Evolutionary conservation across 345 rosid species (phyloP), one percentile per base, ranked within the genome.

Genomic region (Ceriops decandra): DNA sequence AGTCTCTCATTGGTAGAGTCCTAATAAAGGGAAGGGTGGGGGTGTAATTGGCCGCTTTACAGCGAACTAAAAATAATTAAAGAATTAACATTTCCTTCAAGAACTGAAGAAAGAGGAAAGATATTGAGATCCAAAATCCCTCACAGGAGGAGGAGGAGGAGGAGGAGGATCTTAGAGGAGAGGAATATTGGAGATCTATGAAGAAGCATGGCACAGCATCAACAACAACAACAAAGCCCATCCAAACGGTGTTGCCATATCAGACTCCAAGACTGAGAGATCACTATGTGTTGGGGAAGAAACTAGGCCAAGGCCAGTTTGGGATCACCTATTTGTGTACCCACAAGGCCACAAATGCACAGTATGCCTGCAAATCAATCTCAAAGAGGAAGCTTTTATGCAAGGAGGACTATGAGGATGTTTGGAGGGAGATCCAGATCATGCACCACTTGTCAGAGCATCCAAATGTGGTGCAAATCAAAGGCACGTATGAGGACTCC

Each of bases 371-470:
- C 84, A 93, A 93, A 74, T 93, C 98, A 26, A 93, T 93, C 71
- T 92, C 98, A 0, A 93, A 93, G 68, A 81, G 98, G 17, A 93
- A 93, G 74, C 95, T 93, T 24, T 72, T 93, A 0, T 93, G 98
- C 80, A 88, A 83, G 27, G 98, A 93, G 74, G 98, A 91, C 66
- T 93, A 87, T 67, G 98, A 93, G 36, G 98, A 93, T 60, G 98
- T 93, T 0, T 89, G 97, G 96, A 62, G 95, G 24, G 98, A 93
- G 88, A 91, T 93, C 79, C 98, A 93, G 90, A 93, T 93, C 86
- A 93, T 93, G 98, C 98, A 93, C 68, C 98, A 93, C 61, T 75
- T 93, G 24, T 89, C 97, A 0, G 98, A 86, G 70, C 96, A 93
- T 68, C 87, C 76, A 8, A 83, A 86, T 63, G 97, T 93, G 6